Base-by-base conservation (phyloP, 371 early-diverging fungal genomes). In the Blakeslea trispora region DNA sequence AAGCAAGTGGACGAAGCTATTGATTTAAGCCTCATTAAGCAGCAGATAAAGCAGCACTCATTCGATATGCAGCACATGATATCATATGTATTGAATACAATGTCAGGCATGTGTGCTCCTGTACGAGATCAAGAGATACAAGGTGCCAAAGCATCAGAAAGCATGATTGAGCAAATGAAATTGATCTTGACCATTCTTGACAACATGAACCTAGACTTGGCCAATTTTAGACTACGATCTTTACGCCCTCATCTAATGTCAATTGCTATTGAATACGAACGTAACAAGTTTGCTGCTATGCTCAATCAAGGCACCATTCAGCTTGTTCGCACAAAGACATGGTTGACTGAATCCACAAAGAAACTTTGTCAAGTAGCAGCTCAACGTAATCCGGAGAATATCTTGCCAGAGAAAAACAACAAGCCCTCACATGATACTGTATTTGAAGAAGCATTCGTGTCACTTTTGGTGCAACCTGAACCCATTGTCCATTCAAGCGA, bases 61-160 rank as follows among this genome's bases (percentile, higher is more conserved):
- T 82, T 87, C 51, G 80, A 87, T 53, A 50, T 86, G 7, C 49
- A 60, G 15, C 35, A 53, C 11, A 66, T 69, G 59, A 52, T 87
- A 6, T 31, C 54, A 11, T 82, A 72, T 62, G 66, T 89, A 1
- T 41, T 79, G 1, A 57, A 59, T 34, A 75, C 76, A 14, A 86
- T 91, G 86, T 52, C 74, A 1, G 72, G 81, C 45, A 78, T 91
- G 22, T 90, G 90, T 60, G 91, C 93, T 0, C 93, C 93, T 10
- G 75, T 86, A 1, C 81, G 91, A 8, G 92, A 92, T 57, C 61
- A 70, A 14, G 74, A 76, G 11, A 82, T 92, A 35, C 67, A 77
- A 32, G 59, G 19, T 5, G 57, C 86, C 14, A 51, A 50, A 4
- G 28, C 28, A 28, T 28, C 45, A 14, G 41, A 50, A 5, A 46